A percentile compares a stretch with the other conserved stretches of the same genome.
Conservation (phyloP, 805 yeast genomes). For the Yamadazyma paraphyllophila region DNA sequence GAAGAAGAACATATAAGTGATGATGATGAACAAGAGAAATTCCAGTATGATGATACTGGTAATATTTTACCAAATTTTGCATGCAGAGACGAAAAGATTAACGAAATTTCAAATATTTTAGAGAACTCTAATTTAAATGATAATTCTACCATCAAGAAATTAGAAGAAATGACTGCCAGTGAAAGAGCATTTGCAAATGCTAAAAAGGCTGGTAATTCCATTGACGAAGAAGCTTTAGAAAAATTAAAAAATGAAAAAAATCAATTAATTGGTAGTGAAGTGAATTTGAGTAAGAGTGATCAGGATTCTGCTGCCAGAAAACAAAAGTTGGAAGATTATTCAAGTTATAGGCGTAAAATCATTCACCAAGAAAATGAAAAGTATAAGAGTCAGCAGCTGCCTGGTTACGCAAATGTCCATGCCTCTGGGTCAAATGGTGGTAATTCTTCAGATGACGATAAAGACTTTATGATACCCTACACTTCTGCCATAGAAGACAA, state of each 20-base stretch:
- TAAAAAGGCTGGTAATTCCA: slow-evolving; percentile 35
- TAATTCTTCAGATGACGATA: slow-evolving; percentile 15
- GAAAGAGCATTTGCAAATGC: slow-evolving; percentile 63
- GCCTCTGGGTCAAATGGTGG: background rate
- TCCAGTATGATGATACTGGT: slow-evolving; percentile 61
- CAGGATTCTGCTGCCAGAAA: slow-evolving; percentile 49
- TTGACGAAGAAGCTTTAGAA: slow-evolving; percentile 33
- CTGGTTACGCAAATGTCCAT: slow-evolving; percentile 15
- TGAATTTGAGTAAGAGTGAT: slow-evolving; percentile 42
- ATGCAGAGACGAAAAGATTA: slow-evolving; percentile 39
- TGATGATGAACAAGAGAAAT: slow-evolving; percentile 54
- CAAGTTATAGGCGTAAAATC: slow-evolving; percentile 55
- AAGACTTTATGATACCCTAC: slow-evolving; percentile 54
- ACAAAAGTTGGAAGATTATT: slow-evolving; percentile 55
- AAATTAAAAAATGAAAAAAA: slow-evolving; percentile 37
- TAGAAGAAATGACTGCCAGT: slow-evolving; percentile 56
- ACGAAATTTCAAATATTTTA: slow-evolving; percentile 34
- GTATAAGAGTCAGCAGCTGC: slow-evolving; percentile 2
- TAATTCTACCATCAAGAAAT: slow-evolving; percentile 46
- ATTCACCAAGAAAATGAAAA: slow-evolving; percentile 54
- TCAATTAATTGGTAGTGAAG: slow-evolving; percentile 37
- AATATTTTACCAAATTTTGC: slow-evolving; percentile 58
- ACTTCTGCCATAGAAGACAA: slow-evolving; percentile 67
- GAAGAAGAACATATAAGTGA: slow-evolving; percentile 64
- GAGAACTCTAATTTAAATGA: slow-evolving; percentile 43